phyloP scores from a whole-genome alignment of 2,329 filamentous ascomycete genomes.

The Fusarium solani-melongenae region DNA sequence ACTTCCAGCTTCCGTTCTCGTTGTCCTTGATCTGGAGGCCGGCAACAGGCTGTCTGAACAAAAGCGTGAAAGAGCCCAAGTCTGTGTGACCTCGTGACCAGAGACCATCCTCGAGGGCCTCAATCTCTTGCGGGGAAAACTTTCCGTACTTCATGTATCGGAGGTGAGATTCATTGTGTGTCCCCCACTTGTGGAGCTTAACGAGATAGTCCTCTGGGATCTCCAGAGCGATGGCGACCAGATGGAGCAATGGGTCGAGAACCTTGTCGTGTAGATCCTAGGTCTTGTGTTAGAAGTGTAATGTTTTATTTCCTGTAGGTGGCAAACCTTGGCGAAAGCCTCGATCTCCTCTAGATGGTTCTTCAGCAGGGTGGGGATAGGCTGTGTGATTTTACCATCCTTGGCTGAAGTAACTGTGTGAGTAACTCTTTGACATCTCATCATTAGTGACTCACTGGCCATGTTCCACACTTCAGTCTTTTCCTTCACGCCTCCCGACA shows the following conservation, averaged over 20 bases:
- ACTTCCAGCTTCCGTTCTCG: slow-evolving; percentile 61
- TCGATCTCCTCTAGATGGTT: slow-evolving; percentile 25
- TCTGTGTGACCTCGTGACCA: slow-evolving; percentile 66
- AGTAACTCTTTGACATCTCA: too few relatives aligned
- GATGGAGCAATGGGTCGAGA: slow-evolving; percentile 65
- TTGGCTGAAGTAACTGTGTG: slow-evolving; percentile 31
- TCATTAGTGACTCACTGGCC: slow-evolving; percentile 42
- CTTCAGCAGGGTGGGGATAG: slow-evolving; percentile 14
- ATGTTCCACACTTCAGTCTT: slow-evolving; percentile 55
- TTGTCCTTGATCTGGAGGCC: slow-evolving; percentile 64
- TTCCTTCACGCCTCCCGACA: slow-evolving; percentile 52
- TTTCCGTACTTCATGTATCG: slow-evolving; percentile 70
- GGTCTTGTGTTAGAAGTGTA: not conserved
- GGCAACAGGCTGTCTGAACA: slow-evolving; percentile 69
- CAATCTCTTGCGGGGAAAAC: slow-evolving; percentile 60
- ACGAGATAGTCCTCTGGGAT: slow-evolving; percentile 68
- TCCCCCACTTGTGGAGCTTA: slow-evolving; percentile 65
- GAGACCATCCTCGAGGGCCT: slow-evolving; percentile 53
- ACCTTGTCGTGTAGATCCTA: slow-evolving; percentile 63
- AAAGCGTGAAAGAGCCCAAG: slow-evolving; percentile 64
- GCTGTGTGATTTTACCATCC: slow-evolving; percentile 46
- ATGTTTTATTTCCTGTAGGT: too few relatives aligned
- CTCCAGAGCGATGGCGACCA: slow-evolving; percentile 71
- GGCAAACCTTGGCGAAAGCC: slow-evolving; percentile 25
- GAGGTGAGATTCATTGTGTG: slow-evolving; percentile 69